Evolutionary conservation across 2,329 filamentous ascomycete genomes (phyloP), one percentile per base, ranked within the genome.

Genomic region (Fusarium protoensiforme): DNA sequence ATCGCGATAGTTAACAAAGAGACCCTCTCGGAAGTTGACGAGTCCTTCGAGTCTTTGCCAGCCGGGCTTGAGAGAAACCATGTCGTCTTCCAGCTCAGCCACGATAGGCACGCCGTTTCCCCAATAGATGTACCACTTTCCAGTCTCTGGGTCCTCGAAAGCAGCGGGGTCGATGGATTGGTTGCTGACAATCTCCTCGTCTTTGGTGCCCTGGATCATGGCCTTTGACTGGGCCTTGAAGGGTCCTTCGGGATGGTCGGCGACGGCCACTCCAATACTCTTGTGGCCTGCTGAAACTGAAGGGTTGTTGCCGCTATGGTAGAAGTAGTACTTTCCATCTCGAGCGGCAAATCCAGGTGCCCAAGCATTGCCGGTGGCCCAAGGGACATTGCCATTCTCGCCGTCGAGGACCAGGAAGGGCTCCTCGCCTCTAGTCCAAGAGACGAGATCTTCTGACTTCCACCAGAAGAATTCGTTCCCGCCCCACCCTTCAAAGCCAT

Each of bases 311-410:
- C 86, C 86, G 39, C 82, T 86, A 79, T 91, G 92, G 80, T 90
- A 92, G 31, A 92, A 88, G 75, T 91, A 92, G 80, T 89, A 92
- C 80, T 90, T 90, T 0, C 88, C 89, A 66, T 88, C 83, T 58
- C 88, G 89, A 57, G 83, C 81, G 1, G 89, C 88, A 3, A 91
- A 91, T 60, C 91, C 90, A 0, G 91, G 91, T 0, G 91, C 91
- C 91, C 91, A 92, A 5, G 91, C 87, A 74, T 92, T 91, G 68
- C 91, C 91, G 1, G 84, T 87, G 0, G 89, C 90, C 91, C 91
- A 92, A 2, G 90, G 89, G 1, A 92, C 85, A 65, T 91, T 86
- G 13, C 85, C 85, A 27, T 76, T 78, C 0, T 81, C 79, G n/a
- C 85, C 85, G 46, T 87, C 82, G 2, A 87, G 82, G 0, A 80